Conservation (phyloP, 305 asterid genomes). For the Stenogyne calaminthoides region DNA sequence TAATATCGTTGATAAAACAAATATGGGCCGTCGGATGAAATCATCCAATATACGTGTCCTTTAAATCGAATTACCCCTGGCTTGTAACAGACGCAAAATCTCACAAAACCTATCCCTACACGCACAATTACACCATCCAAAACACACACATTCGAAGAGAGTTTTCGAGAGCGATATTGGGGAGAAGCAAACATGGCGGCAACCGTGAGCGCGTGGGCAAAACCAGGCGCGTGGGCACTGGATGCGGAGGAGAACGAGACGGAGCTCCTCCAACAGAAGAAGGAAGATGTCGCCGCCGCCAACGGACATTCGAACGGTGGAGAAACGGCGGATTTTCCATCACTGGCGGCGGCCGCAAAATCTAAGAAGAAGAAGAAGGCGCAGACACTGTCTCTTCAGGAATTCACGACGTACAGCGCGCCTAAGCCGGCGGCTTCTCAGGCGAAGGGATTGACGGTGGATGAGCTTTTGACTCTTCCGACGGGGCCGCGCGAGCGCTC, state of each 20-base stretch:
- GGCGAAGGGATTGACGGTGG: constrained; percentile 52
- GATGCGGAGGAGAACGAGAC: constrained; percentile 84
- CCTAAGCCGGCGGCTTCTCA: constrained; percentile 40
- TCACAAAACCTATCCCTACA: constrained; percentile 45
- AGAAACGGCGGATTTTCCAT: constrained; percentile 52
- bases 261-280: constrained; percentile 55
- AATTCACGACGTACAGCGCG: constrained; percentile 47
- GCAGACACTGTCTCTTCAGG: constrained; percentile 59
- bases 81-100: constrained; percentile 47
- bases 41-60: constrained; percentile 24
- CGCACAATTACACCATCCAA: constrained; percentile 28
- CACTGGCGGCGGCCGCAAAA: constrained; percentile 58
- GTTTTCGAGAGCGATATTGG: constrained; percentile 20
- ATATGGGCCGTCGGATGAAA: constrained; percentile 42
- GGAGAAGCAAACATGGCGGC: constrained; percentile 71
- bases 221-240: constrained; percentile 96
- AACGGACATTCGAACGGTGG: constrained; percentile 36
- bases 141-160: neutral
- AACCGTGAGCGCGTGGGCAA: constrained; percentile 80
- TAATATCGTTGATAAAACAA: neutral
- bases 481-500: constrained; percentile 84
- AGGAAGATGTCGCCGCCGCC: constrained; percentile 34
- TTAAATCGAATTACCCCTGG: constrained; percentile 16
- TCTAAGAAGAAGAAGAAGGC: constrained; percentile 86
- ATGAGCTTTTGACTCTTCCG: constrained; percentile 61